A percentile compares a stretch with the other conserved stretches of the same genome.
Conservation (phyloP, 306 rosid species). For the Lathyrus aphaca region DNA sequence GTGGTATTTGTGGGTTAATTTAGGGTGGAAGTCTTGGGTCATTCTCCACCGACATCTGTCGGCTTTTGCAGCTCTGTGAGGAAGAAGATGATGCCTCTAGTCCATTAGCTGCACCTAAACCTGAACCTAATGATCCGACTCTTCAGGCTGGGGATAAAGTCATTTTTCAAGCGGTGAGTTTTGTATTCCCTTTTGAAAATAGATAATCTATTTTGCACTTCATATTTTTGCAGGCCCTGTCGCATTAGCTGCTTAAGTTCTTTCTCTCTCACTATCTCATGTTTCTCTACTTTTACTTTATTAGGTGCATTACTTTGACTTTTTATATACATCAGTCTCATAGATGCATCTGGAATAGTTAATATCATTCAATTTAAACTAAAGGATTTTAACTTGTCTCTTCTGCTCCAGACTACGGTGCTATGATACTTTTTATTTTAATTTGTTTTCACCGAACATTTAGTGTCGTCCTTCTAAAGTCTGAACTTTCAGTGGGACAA, state of each 20-base stretch:
- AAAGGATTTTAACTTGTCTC: neutral
- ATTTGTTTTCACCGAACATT: neutral
- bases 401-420: neutral
- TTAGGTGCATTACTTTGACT: constrained; percentile 26
- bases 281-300: constrained; percentile 28
- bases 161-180: constrained; percentile 66
- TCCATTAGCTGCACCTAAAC: constrained; percentile 72
- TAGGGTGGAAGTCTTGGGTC: constrained; percentile 97
- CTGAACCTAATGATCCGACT: constrained; percentile 81
- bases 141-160: constrained; percentile 64
- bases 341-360: constrained; percentile 20
- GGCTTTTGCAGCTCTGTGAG: constrained; percentile 87
- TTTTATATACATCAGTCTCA: neutral
- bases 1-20: constrained; percentile 51
- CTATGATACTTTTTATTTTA: neutral
- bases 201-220: neutral
- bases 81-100: constrained; percentile 99
- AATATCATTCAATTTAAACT: neutral
- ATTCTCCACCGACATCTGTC: constrained; percentile 93
- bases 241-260: constrained; percentile 12
- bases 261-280: neutral
- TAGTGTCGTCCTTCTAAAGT: neutral
- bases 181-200: constrained; percentile 25
- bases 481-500: constrained; percentile 1
- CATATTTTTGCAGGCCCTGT: constrained; percentile 10